Evolutionary conservation across 2,329 filamentous ascomycete genomes (phyloP).

Genomic region (Zarea fungicola): DNA sequence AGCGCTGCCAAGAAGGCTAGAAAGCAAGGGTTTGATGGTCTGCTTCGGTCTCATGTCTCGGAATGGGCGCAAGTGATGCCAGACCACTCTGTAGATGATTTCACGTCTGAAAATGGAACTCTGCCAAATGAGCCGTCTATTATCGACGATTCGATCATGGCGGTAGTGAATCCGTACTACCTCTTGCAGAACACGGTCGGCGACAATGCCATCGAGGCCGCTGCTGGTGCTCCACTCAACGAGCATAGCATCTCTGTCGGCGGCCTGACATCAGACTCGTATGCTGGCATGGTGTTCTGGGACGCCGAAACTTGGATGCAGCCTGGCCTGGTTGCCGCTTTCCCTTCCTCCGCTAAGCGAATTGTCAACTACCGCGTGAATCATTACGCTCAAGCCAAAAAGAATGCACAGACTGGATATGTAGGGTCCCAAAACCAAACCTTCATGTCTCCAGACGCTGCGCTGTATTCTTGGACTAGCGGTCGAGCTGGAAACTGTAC

Average conservation of each 20-base stretch:
- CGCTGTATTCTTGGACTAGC: conserved; percentile 61
- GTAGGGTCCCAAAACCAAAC: conserved; percentile 45
- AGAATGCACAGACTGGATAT: conserved; percentile 53
- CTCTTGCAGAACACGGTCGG: conserved; percentile 47
- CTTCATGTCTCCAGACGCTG: conserved; percentile 41
- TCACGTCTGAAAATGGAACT: conserved; percentile 48
- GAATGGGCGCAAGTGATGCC: conserved; percentile 61
- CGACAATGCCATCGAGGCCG: conserved; percentile 37
- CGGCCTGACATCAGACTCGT: conserved; percentile 24
- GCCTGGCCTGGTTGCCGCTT: conserved; percentile 22
- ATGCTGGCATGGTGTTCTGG: conserved; percentile 27
- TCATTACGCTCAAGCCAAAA: conserved; percentile 44
- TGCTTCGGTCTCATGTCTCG: conserved; percentile 49
- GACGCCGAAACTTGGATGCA: conserved; percentile 27
- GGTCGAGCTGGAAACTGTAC: conserved; percentile 62
- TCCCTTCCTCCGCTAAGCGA: conserved; percentile 22
- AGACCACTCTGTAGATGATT: conserved; percentile 58
- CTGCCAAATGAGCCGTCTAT: conserved; percentile 53
- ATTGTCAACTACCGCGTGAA: conserved; percentile 24
- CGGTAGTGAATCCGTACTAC: conserved; percentile 51
- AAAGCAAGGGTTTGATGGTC: conserved; percentile 47
- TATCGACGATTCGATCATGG: conserved; percentile 46
- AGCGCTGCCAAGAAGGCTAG: conserved; percentile 44
- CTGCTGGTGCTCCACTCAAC: conserved; percentile 37
- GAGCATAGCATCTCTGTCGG: conserved; percentile 22